These are phyloP conservation scores for Esteya vermicola DNA, from an alignment of 2,329 filamentous ascomycete species.

Conservation along the genomic window DNA sequence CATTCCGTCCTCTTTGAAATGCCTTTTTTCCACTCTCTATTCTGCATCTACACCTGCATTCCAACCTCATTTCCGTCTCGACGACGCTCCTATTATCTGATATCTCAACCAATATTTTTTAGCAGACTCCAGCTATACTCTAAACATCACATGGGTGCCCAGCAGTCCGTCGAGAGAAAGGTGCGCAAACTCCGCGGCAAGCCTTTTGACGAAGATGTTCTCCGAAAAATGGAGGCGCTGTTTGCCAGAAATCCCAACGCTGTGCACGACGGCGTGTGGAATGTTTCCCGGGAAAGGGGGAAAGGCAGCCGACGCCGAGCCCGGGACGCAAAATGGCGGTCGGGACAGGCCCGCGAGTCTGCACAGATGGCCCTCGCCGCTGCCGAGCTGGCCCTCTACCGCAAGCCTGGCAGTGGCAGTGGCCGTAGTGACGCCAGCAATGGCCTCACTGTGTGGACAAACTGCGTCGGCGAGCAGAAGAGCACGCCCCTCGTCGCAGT, in stretches of 20 bases:
- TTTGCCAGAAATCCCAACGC: conserved; percentile 7
- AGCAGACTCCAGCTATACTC: not conserved
- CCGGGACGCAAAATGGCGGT: conserved; percentile 7
- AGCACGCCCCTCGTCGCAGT: conserved; percentile 10
- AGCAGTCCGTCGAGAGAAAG: conserved; percentile 8
- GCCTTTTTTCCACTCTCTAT: too few species aligned
- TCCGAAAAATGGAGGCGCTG: conserved; percentile 6
- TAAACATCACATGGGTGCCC: conserved; percentile 1
- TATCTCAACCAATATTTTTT: not conserved
- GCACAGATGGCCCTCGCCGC: conserved; percentile 6
- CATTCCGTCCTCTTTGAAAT: too few species aligned
- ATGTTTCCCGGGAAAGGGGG: conserved; percentile 5
- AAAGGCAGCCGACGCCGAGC: conserved; percentile 3
- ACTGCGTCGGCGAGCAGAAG: conserved; percentile 13
- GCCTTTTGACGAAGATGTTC: conserved; percentile 3
- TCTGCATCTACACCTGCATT: too few species aligned
- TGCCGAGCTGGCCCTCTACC: not conserved
- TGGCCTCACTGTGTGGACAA: conserved; percentile 7
- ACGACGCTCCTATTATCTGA: not conserved
- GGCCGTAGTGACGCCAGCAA: not conserved
- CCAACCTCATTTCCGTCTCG: not conserved
- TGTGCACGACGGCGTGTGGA: conserved; percentile 7
- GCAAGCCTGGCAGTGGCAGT: not conserved
- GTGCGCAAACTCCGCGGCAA: conserved; percentile 5
- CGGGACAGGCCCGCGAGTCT: conserved; percentile 5